Evolutionary conservation across 2,329 filamentous ascomycete genomes (phyloP).

Genomic region (Colletotrichum aenigma): DNA sequence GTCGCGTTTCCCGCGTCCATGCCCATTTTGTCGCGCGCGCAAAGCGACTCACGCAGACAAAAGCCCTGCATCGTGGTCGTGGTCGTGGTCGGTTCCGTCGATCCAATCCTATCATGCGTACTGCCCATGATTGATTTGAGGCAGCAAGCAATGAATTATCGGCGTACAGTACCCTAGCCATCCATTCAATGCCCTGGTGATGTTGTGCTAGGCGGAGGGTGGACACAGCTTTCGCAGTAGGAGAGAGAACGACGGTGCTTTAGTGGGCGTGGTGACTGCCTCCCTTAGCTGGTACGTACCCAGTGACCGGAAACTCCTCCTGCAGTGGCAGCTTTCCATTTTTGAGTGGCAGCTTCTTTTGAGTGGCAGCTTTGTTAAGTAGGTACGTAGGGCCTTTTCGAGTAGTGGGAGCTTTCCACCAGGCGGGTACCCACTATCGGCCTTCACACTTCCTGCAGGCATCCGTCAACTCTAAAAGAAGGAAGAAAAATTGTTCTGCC

Average conservation of each 20-base stretch:
- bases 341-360: too few species aligned
- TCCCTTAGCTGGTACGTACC: not conserved
- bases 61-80: not conserved
- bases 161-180: not conserved
- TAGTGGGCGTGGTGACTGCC: not conserved
- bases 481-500: too few species aligned
- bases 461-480: too few species aligned
- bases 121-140: not conserved
- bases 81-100: not conserved
- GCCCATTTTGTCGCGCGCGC: not conserved
- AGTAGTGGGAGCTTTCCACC: too few species aligned
- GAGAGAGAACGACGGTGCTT: not conserved
- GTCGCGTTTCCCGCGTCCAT: not conserved
- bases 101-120: not conserved
- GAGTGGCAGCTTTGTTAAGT: too few species aligned
- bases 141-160: not conserved
- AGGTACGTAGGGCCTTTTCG: too few species aligned
- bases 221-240: too few species aligned
- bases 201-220: not conserved
- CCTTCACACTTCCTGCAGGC: too few species aligned
- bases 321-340: too few species aligned
- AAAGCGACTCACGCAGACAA: not conserved
- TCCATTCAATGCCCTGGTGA: too few species aligned
- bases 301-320: not conserved
- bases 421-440: too few species aligned